Conservation (phyloP, 2,329 filamentous ascomycete genomes). For the Polytolypa hystricis region DNA sequence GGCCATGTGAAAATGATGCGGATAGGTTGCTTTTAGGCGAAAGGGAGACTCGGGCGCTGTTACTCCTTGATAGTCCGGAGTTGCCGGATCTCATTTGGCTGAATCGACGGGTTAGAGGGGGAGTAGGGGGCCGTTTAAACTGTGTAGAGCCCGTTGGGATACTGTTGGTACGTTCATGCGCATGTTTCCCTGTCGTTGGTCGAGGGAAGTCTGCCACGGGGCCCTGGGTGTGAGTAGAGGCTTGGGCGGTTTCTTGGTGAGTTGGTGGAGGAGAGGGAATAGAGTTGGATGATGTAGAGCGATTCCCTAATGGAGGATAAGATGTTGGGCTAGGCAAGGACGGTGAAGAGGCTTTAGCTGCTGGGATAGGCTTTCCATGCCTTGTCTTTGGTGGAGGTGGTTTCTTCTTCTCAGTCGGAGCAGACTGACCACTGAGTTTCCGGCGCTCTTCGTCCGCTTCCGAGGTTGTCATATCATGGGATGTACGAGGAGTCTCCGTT, state of each 20-base stretch:
- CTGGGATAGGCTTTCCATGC: slow-evolving; percentile 63
- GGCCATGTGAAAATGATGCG: slow-evolving; percentile 20
- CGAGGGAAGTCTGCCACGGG: slow-evolving; percentile 10
- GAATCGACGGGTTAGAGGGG: slow-evolving; percentile 38
- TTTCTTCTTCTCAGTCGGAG: slow-evolving; percentile 44
- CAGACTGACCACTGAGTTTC: slow-evolving; percentile 6
- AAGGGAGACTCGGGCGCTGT: slow-evolving; percentile 21
- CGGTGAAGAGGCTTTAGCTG: slow-evolving; percentile 9
- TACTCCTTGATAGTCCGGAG: slow-evolving; percentile 23
- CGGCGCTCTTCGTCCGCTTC: slow-evolving; percentile 42
- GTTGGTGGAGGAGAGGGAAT: slow-evolving; percentile 7
- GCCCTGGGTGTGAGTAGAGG: no score
- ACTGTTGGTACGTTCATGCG: not conserved
- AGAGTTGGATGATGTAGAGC: slow-evolving; percentile 12
- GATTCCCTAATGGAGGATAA: slow-evolving; percentile 4
- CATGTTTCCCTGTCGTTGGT: slow-evolving; percentile 6
- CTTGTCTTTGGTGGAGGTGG: slow-evolving; percentile 66
- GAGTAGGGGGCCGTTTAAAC: slow-evolving; percentile 36
- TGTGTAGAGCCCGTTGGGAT: slow-evolving; percentile 16
- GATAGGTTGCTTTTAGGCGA: slow-evolving; percentile 38
- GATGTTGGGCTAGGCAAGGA: not conserved
- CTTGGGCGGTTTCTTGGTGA: not conserved
- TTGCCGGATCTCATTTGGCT: slow-evolving; percentile 33
- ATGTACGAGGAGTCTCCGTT: slow-evolving; percentile 46
- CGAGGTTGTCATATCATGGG: slow-evolving; percentile 45